Evolutionary conservation across 2,329 filamentous ascomycete species (phyloP), one percentile per base, ranked within the genome.

Genomic region (Aspergillus versicolor): DNA sequence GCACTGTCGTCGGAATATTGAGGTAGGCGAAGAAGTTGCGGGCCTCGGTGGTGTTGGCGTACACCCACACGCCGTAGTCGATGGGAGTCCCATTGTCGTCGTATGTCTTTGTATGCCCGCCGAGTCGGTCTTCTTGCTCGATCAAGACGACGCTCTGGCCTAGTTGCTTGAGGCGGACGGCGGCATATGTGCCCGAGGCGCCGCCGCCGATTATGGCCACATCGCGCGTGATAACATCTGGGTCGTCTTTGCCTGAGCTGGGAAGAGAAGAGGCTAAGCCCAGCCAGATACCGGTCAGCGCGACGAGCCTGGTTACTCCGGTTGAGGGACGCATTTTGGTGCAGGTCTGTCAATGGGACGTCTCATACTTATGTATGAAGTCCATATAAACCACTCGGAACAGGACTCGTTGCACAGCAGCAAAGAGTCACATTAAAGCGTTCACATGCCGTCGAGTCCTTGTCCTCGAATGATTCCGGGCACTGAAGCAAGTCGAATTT

Each of bases 151-250:
- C 63, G 5, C 56, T 66, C 15, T 65, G 62, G 15, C 64, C 63
- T 43, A 63, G 52, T 42, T 70, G 63, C 24, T 61, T 63, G 12
- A 73, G 61, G 5, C 61, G 60, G 5, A 71, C 55, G 5, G 70
- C 70, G 4, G 68, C 64, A 46, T 70, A 73, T 1, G 67, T 69
- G 11, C 67, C 71, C 0, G 65, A 59, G 2, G 66, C 60, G 21
- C 69, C 69, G 34, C 69, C 68, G 27, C 70, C 70, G 22, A 73
- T 63, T 34, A 71, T 66, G 17, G 55, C 59, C 5, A 73, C 61
- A 58, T 72, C 68, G 27, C 64, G 63, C 4, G 42, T 52, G 19
- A 66, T 61, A 6, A 60, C 50, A 5, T 60, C 40, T 4, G 34
- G 2, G 6, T 53, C 43, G 4, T 27, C 43, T n/a, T 17, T 19